Evolutionary conservation across 2,329 filamentous ascomycete species (phyloP).

Genomic region (Hirsutella minnesotensis): DNA sequence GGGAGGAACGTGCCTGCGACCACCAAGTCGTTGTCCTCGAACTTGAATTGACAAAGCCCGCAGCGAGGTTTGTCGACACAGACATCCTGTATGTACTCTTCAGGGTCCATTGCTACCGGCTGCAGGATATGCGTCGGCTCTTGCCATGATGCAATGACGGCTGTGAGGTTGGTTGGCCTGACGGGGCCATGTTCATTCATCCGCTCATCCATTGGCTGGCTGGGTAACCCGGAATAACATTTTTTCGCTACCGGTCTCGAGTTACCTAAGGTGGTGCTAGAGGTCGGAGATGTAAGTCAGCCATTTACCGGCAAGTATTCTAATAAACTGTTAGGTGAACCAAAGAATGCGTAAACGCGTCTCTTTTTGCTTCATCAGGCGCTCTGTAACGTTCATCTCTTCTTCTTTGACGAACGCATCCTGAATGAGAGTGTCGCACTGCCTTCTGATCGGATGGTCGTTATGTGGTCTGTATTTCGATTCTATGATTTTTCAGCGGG

Average conservation of each 20-base stretch:
- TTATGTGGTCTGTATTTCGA: too few species aligned
- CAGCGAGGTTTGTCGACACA: slow-evolving; percentile 1
- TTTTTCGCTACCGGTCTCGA: not conserved
- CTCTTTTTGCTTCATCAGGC: too few species aligned
- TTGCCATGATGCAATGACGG: not conserved
- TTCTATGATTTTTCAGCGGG: too few species aligned
- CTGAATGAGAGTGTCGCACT: too few species aligned
- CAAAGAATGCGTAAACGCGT: too few species aligned
- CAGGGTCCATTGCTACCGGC: not conserved
- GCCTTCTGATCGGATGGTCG: too few species aligned
- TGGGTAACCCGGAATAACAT: not conserved
- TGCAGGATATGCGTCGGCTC: not conserved
- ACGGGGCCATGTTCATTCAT: not conserved
- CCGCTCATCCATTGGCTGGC: not conserved
- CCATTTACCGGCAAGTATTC: too few species aligned
- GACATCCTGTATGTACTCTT: not conserved
- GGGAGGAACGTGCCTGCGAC: not conserved
- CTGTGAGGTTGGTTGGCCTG: not conserved
- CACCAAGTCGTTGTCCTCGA: not conserved
- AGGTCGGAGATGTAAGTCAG: too few species aligned
- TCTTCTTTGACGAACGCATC: too few species aligned
- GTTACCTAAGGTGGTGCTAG: too few species aligned
- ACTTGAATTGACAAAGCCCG: slow-evolving; percentile 1
- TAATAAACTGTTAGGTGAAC: too few species aligned
- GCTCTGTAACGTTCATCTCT: too few species aligned